Evolutionary conservation across 2,329 filamentous ascomycete genomes (phyloP).

Genomic region (Rhexocercosporidium sp.): DNA sequence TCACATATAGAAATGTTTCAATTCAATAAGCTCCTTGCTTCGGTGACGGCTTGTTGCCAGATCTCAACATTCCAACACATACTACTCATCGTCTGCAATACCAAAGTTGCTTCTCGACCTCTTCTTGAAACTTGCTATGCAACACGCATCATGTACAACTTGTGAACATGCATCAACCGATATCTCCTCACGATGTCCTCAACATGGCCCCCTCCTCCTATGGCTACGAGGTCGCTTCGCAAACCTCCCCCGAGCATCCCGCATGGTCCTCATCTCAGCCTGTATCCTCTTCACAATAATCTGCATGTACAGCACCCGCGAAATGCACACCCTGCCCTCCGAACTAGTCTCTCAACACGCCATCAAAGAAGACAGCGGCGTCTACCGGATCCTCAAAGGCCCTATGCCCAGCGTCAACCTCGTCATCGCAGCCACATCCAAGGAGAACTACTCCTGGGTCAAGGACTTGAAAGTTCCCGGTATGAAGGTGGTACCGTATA

Average conservation of each 20-base stretch:
- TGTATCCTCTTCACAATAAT: slow-evolving; percentile 19
- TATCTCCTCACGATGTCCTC: slow-evolving; percentile 1
- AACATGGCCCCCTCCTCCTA: not conserved
- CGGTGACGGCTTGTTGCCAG: slow-evolving; percentile 2
- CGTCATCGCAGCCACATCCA: slow-evolving; percentile 28
- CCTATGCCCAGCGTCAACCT: slow-evolving; percentile 27
- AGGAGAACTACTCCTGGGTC: slow-evolving; percentile 30
- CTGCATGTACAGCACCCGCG: slow-evolving; percentile 16
- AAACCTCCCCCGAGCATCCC: slow-evolving; percentile 24
- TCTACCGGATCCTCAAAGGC: slow-evolving; percentile 26
- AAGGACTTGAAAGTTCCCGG: slow-evolving; percentile 27
- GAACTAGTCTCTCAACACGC: slow-evolving; percentile 28
- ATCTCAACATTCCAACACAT: slow-evolving; percentile 10
- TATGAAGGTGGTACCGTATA: slow-evolving; percentile 40
- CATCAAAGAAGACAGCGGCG: slow-evolving; percentile 21
- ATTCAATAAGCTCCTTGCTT: not conserved
- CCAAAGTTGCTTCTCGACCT: not conserved
- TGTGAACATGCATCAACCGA: not conserved
- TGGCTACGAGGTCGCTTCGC: not conserved
- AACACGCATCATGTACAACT: not conserved
- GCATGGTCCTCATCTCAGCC: slow-evolving; percentile 17
- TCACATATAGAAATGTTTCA: not conserved
- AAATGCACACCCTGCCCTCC: slow-evolving; percentile 6
- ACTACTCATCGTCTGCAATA: not conserved
- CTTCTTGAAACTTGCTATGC: not conserved